phyloP scores from a whole-genome alignment of 768 basidiomycete genomes.

The Piloderma croceum region DNA sequence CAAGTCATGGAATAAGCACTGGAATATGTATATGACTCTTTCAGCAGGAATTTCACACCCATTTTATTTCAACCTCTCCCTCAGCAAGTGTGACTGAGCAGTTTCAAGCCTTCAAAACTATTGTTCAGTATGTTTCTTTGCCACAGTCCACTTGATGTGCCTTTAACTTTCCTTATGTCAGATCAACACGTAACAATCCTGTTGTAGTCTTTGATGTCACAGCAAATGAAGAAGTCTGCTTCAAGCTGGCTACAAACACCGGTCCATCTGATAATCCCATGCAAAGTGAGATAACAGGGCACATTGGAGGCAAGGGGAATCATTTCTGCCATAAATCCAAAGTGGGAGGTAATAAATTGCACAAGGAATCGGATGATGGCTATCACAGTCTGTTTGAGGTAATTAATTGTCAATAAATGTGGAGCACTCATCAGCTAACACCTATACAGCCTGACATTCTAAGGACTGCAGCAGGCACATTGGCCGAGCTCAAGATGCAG shows the following conservation, averaged over 20 bases:
- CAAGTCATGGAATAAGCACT: constrained; percentile 39
- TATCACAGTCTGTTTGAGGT: constrained; percentile 31
- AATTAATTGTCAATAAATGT: constrained; percentile 2
- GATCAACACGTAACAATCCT: constrained; percentile 27
- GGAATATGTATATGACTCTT: constrained; percentile 36
- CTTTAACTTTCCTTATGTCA: constrained; percentile 9
- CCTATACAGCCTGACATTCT: constrained; percentile 17
- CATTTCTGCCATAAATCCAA: constrained; percentile 35
- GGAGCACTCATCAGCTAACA: not conserved
- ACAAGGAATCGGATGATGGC: constrained; percentile 29
- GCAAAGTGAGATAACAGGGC: constrained; percentile 32
- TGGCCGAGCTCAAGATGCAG: constrained; percentile 25
- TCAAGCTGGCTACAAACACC: constrained; percentile 19
- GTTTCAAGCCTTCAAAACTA: constrained; percentile 26
- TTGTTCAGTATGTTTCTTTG: constrained; percentile 28
- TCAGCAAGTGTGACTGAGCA: constrained; percentile 34
- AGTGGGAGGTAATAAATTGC: constrained; percentile 29
- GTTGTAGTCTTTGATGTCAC: constrained; percentile 26
- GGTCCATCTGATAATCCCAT: constrained; percentile 35
- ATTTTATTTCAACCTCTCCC: constrained; percentile 36
- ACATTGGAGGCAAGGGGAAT: constrained; percentile 38
- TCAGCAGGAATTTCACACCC: constrained; percentile 31
- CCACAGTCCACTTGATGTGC: too few species aligned
- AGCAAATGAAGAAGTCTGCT: constrained; percentile 14
- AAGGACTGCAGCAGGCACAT: constrained; percentile 17